Base-by-base conservation (phyloP, 2,329 filamentous ascomycete species). In the Rhynchosporium secalis region DNA sequence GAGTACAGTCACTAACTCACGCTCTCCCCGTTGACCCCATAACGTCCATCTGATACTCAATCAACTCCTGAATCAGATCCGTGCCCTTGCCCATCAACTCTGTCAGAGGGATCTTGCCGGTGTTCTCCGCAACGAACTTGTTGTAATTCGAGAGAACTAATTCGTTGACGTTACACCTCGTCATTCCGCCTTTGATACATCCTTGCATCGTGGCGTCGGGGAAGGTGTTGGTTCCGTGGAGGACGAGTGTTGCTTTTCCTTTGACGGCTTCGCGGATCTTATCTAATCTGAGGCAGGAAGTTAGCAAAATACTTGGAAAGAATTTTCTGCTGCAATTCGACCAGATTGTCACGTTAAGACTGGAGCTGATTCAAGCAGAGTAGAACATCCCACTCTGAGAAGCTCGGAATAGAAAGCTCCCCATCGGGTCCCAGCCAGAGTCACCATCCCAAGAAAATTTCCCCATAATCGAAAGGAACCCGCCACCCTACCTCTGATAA, bases 151-250 rank as follows among this genome's bases (percentile, higher is more conserved):
- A 77, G n/a, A 85, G 69, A 7, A 85, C 76, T 15, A 84, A 68
- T 70, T 83, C 83, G 66, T 86, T 86, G 2, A 86, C 81, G 64
- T 86, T 86, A 63, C 85, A 75, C 71, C 85, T 85, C 29, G 78
- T 75, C n/a, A 81, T 77, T 0, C 83, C 83, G 13, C 76, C 76
- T 28, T 72, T 71, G 66, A 86, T 83, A 68, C 83, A 86, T 57
- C 74, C 67, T 67, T 75, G 72, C 78, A 84, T 80, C 2, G 83
- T 73, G 20, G 80, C 76, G 5, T 79, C 74, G 0, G 77, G 74
- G 65, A 85, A 85, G 48, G 79, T 80, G 65, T 85, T 84, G 0
- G 83, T 85, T 2, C 83, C 83, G 64, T 86, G 83, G 36, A 86
- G 73, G 1, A 82, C 83, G 31, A 83, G 70, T 15, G 74, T 62